Evolutionary conservation across 1,284 basidiomycete species (phyloP).

Genomic region (Papiliotrema flavescens): DNA sequence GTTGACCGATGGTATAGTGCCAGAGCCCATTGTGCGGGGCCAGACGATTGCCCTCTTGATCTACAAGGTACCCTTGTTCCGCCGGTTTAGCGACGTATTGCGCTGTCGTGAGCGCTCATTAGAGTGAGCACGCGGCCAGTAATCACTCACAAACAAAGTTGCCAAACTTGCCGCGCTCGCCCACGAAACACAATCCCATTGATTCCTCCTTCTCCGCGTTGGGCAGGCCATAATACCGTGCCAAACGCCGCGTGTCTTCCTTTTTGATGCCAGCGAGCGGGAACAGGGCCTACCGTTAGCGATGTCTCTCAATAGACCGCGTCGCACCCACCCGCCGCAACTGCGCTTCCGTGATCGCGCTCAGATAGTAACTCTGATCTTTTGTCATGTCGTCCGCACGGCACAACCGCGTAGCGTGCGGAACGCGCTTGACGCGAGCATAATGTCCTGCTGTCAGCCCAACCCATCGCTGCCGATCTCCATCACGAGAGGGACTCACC

Average conservation of each 20-base stretch:
- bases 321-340: slow-evolving; percentile 50
- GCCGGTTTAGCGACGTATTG: slow-evolving; percentile 69
- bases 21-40: slow-evolving; percentile 74
- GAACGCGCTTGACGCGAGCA: slow-evolving; percentile 61
- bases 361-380: slow-evolving; percentile 93
- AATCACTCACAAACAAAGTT: slow-evolving; percentile 64
- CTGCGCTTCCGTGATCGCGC: slow-evolving; percentile 65
- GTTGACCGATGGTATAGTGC: slow-evolving; percentile 84
- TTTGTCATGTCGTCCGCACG: slow-evolving; percentile 67
- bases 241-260: slow-evolving; percentile 70
- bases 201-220: slow-evolving; percentile 80
- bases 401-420: slow-evolving; percentile 56
- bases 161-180: slow-evolving; percentile 69
- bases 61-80: slow-evolving; percentile 61
- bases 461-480: neutral
- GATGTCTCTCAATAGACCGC: neutral
- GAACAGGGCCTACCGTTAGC: slow-evolving; percentile 62
- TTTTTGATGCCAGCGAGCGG: slow-evolving; percentile 70
- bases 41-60: slow-evolving; percentile 58
- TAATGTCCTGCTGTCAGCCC: slow-evolving; percentile 68
- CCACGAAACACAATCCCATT: slow-evolving; percentile 97
- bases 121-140: neutral
- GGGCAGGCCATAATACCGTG: slow-evolving; percentile 62
- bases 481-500: slow-evolving; percentile 52
- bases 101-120: slow-evolving; percentile 51